Conservation (phyloP, 108 stramenopile species). For the Cyclotella kingstonii region DNA sequence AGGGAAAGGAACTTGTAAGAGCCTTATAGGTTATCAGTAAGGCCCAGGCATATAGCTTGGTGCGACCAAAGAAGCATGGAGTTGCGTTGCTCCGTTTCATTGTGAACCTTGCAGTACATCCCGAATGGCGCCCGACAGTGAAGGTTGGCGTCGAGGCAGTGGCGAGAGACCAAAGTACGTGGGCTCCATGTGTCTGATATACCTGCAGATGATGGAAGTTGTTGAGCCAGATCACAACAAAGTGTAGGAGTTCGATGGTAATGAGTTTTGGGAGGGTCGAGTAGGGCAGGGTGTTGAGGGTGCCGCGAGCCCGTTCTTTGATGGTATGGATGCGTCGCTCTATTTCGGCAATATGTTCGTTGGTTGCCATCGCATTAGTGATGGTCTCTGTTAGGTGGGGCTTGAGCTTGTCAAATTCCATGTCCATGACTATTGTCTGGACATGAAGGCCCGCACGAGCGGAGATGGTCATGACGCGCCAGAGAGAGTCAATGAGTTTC, state of each 20-base stretch:
- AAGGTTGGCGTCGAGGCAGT: not conserved
- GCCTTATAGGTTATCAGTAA: slow-evolving; percentile 45
- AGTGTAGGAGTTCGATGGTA: slow-evolving; percentile 12
- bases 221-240: slow-evolving; percentile 29
- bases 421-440: slow-evolving; percentile 6
- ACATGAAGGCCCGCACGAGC: slow-evolving; percentile 18
- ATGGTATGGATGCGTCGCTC: slow-evolving; percentile 16
- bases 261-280: slow-evolving; percentile 18
- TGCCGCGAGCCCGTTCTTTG: slow-evolving; percentile 43
- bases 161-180: not conserved
- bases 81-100: slow-evolving; percentile 1
- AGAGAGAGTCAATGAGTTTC: not conserved
- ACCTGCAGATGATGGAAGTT: slow-evolving; percentile 26
- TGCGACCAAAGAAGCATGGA: not conserved
- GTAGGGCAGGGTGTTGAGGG: slow-evolving; percentile 36
- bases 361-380: slow-evolving; percentile 12
- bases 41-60: slow-evolving; percentile 12
- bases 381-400: not conserved
- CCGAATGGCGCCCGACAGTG: slow-evolving; percentile 2
- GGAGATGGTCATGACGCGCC: not conserved
- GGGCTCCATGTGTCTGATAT: slow-evolving; percentile 40
- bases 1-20: slow-evolving; percentile 28
- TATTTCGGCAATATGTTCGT: slow-evolving; percentile 9
- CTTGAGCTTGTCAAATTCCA: slow-evolving; percentile 13
- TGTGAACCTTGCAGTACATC: not conserved